phyloP scores from a whole-genome alignment of 257 asterid genomes.

The Verbascum thapsus region DNA sequence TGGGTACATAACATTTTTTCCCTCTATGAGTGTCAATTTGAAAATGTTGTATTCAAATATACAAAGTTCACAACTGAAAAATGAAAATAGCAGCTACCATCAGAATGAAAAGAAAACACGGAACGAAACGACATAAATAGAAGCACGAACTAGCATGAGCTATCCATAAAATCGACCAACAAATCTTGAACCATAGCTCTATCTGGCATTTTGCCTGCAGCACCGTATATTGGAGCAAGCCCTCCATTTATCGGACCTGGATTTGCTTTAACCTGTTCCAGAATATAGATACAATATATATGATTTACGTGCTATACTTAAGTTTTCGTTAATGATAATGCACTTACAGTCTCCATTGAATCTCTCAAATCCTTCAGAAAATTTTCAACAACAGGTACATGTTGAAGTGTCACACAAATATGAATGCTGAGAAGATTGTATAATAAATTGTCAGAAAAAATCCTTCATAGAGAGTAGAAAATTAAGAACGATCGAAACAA shows the following conservation, averaged over 20 bases:
- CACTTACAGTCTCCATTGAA: constrained; percentile 74
- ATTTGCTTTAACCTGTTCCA: constrained; percentile 78
- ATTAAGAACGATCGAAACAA: not conserved
- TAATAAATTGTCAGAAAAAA: constrained; percentile 19
- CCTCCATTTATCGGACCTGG: constrained; percentile 95
- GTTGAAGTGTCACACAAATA: constrained; percentile 96
- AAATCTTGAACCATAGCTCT: constrained; percentile 87
- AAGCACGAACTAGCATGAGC: constrained; percentile 53
- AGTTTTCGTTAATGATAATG: not conserved
- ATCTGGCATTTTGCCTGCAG: constrained; percentile 98
- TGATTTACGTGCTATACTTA: not conserved
- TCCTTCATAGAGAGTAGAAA: not conserved
- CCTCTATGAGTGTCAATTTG: not conserved
- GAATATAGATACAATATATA: not conserved
- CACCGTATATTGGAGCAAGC: constrained; percentile 97
- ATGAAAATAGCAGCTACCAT: not conserved
- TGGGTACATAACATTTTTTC: not conserved
- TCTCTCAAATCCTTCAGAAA: constrained; percentile 76
- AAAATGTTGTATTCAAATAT: constrained; percentile 18
- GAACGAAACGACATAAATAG: not conserved
- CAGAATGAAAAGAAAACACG: not conserved
- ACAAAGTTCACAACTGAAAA: not conserved
- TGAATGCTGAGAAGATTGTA: constrained; percentile 67
- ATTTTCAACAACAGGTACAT: constrained; percentile 62
- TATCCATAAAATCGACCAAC: constrained; percentile 91